A percentile compares a stretch with the other conserved stretches of the same genome.
Evolutionary conservation across 164 flowering plant genomes (phyloP).

Genomic region (Magnolia officinalis): DNA sequence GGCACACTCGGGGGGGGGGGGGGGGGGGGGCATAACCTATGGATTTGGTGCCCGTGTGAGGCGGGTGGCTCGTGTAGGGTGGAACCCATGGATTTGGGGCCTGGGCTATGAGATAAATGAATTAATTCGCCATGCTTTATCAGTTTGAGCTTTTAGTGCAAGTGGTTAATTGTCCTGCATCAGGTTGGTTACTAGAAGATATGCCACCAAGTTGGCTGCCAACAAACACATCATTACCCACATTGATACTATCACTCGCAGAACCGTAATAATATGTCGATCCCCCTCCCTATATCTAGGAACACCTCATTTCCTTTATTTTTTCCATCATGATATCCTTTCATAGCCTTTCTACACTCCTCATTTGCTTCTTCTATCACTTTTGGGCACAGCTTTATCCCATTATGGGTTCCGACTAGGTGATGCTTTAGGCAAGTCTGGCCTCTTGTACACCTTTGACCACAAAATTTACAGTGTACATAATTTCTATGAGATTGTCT

Average conservation of each 20-base stretch:
- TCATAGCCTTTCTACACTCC: background rate
- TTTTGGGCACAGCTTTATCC: background rate
- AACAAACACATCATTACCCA: background rate
- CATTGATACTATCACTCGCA: background rate
- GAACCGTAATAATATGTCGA: background rate
- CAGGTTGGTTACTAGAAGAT: too few species aligned
- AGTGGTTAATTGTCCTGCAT: too few species aligned
- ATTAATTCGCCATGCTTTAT: too few species aligned
- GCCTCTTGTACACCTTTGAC: background rate
- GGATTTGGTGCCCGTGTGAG: too few species aligned
- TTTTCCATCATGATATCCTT: background rate
- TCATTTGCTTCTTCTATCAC: background rate
- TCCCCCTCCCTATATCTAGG: background rate
- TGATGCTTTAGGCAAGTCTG: background rate
- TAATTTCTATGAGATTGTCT: background rate
- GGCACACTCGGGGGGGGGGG: too few species aligned
- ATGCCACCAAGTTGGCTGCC: background rate
- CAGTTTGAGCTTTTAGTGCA: too few species aligned
- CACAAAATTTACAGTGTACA: background rate
- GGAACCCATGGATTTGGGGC: too few species aligned
- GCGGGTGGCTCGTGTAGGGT: too few species aligned
- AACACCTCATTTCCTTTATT: background rate
- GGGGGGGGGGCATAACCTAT: too few species aligned
- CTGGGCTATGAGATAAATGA: too few species aligned
- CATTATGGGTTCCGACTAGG: background rate